These are phyloP conservation scores for Pseudogymnoascus sp. DNA, from an alignment of 2,329 filamentous ascomycete genomes.

Conservation along the genomic window DNA sequence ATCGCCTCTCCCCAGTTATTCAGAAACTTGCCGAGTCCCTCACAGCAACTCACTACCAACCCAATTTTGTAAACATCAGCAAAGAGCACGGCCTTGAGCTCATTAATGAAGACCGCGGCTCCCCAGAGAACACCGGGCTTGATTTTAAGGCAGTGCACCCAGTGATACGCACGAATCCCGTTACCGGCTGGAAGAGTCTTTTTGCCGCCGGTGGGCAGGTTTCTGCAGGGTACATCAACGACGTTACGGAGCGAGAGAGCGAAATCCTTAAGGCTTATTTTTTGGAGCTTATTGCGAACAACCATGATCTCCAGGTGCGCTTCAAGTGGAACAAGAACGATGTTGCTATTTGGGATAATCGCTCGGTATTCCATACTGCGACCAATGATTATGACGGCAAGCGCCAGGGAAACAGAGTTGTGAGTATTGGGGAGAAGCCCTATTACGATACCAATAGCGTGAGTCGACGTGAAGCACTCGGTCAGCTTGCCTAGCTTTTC, in stretches of 20 bases:
- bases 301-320: slow-evolving; percentile 49
- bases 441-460: slow-evolving; percentile 38
- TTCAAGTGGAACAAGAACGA: slow-evolving; percentile 46
- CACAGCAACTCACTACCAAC: slow-evolving; percentile 16
- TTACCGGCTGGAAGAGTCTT: slow-evolving; percentile 31
- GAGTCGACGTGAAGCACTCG: slow-evolving; percentile 34
- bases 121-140: slow-evolving; percentile 47
- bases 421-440: slow-evolving; percentile 39
- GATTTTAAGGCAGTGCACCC: slow-evolving; percentile 47
- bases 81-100: slow-evolving; percentile 28
- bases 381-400: slow-evolving; percentile 52
- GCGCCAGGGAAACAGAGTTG: slow-evolving; percentile 37
- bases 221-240: slow-evolving; percentile 44
- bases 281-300: slow-evolving; percentile 37
- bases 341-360: slow-evolving; percentile 59
- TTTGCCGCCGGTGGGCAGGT: slow-evolving; percentile 36
- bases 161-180: slow-evolving; percentile 45
- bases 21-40: slow-evolving; percentile 15
- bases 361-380: slow-evolving; percentile 40
- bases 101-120: slow-evolving; percentile 39
- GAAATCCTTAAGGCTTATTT: slow-evolving; percentile 28
- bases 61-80: slow-evolving; percentile 16
- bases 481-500: not conserved
- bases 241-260: slow-evolving; percentile 44
- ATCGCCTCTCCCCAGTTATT: slow-evolving; percentile 9